Evolutionary conservation across 2,329 filamentous ascomycete species (phyloP).

Genomic region (Periglandula ipomoeae): DNA sequence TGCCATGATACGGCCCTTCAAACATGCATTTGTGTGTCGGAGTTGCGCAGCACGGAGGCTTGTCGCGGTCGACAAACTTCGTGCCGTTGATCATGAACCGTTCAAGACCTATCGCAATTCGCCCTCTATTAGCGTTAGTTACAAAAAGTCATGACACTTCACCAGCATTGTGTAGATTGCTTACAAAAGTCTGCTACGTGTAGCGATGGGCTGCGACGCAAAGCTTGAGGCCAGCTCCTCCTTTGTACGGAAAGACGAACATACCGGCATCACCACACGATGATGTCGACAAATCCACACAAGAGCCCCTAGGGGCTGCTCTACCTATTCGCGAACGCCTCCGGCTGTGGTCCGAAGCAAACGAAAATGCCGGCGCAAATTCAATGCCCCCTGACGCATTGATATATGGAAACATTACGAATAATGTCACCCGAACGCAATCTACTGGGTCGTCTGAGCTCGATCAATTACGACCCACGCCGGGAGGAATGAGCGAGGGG

Average conservation of each 20-base stretch:
- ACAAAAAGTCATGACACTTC: constrained; percentile 2
- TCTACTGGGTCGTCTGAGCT: constrained; percentile 23
- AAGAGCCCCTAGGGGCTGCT: no score
- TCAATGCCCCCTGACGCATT: constrained; percentile 16
- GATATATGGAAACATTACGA: constrained; percentile 19
- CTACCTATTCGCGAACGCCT: constrained; percentile 31
- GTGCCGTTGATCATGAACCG: background rate
- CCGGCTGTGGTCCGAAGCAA: constrained; percentile 30
- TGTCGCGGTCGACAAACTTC: background rate
- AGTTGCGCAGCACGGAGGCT: constrained; percentile 17
- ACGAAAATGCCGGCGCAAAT: constrained; percentile 18
- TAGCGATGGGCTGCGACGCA: constrained; percentile 12
- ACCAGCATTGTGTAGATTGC: background rate
- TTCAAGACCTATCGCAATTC: background rate
- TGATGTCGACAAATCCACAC: background rate
- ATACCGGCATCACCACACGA: background rate
- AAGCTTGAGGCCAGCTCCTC: background rate
- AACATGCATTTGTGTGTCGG: constrained; percentile 24
- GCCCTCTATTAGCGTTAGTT: constrained; percentile 1
- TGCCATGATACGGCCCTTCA: constrained; percentile 22
- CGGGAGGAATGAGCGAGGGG: constrained; percentile 16
- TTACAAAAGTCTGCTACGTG: background rate
- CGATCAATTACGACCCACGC: constrained; percentile 17
- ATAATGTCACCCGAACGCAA: constrained; percentile 24
- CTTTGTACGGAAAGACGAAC: background rate